Evolutionary conservation across 345 rosid genomes (phyloP).

Genomic region (Hibiscus mutabilis): DNA sequence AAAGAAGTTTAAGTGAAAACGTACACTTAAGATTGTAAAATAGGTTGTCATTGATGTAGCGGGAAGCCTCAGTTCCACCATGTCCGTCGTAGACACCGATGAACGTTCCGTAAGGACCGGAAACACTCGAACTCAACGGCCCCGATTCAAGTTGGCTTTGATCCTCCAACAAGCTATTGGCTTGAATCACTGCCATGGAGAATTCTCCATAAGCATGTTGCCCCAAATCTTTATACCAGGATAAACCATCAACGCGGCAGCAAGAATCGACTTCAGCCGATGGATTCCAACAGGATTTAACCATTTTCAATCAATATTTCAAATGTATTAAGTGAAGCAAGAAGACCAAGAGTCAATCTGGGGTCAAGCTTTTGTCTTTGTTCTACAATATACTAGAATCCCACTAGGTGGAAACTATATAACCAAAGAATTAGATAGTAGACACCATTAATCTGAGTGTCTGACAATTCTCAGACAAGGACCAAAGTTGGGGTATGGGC

Average conservation of each 20-base stretch:
- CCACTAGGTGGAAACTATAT: slow-evolving; percentile 20
- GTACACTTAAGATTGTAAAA: slow-evolving; percentile 62
- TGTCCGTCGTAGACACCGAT: slow-evolving; percentile 84
- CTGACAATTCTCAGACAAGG: slow-evolving; percentile 19
- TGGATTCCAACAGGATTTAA: slow-evolving; percentile 61
- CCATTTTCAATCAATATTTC: slow-evolving; percentile 27
- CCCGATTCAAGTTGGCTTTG: slow-evolving; percentile 90
- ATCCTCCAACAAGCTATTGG: slow-evolving; percentile 63
- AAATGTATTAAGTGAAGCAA: slow-evolving; percentile 4
- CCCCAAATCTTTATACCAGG: slow-evolving; percentile 67
- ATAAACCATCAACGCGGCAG: slow-evolving; percentile 45
- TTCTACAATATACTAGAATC: slow-evolving; percentile 14
- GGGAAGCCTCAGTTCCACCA: slow-evolving; percentile 70
- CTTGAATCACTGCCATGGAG: slow-evolving; percentile 86
- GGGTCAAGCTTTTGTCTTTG: slow-evolving; percentile 8
- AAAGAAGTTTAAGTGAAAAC: slow-evolving; percentile 6
- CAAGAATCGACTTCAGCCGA: slow-evolving; percentile 29
- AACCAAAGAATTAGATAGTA: neutral
- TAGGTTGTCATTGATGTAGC: slow-evolving; percentile 47
- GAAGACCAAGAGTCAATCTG: slow-evolving; percentile 17
- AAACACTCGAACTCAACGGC: slow-evolving; percentile 31
- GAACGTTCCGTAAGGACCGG: slow-evolving; percentile 55
- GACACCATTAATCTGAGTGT: slow-evolving; percentile 22
- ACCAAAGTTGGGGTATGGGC: slow-evolving; percentile 65
- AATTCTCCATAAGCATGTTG: slow-evolving; percentile 60